A percentile compares a stretch with the other conserved stretches of the same genome.
Evolutionary conservation across 768 basidiomycete genomes (phyloP).

Genomic region (Trichaptum fuscoviolaceum): DNA sequence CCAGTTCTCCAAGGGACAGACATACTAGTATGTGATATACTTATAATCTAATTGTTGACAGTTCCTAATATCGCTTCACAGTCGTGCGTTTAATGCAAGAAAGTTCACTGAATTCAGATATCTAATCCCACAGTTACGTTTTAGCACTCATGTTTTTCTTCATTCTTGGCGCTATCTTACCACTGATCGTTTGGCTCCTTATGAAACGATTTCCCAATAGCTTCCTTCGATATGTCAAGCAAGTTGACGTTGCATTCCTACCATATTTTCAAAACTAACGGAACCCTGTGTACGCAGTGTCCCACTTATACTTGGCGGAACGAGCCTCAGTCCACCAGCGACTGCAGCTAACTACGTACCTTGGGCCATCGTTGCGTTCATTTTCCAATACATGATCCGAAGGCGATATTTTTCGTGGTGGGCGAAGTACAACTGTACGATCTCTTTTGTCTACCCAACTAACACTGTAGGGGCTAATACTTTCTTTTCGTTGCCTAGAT

Average conservation of each 20-base stretch:
- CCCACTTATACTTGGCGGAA: constrained; percentile 50
- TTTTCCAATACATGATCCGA: constrained; percentile 60
- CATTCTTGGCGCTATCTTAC: constrained; percentile 65
- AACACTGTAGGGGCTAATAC: neutral
- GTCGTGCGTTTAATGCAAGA: neutral
- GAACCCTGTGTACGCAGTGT: constrained; percentile 22
- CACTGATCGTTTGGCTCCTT: constrained; percentile 48
- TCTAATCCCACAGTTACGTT: neutral
- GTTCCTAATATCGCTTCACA: neutral
- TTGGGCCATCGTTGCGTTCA: constrained; percentile 60
- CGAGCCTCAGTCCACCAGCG: constrained; percentile 59
- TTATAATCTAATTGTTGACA: too few species aligned
- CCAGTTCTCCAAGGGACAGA: constrained; percentile 62
- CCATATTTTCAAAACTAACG: neutral
- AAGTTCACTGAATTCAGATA: neutral
- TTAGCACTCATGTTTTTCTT: constrained; percentile 63
- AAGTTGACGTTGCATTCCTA: constrained; percentile 18
- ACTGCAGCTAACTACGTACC: constrained; percentile 63
- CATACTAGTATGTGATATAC: constrained; percentile 41
- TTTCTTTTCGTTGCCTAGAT: constrained; percentile 25
- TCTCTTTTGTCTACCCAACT: constrained; percentile 16
- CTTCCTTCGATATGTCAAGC: constrained; percentile 61
- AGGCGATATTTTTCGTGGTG: constrained; percentile 62
- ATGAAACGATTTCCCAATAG: constrained; percentile 57
- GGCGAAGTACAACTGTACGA: constrained; percentile 46